phyloP scores from a whole-genome alignment of 441 rosid species.

The Erodium texanum region DNA sequence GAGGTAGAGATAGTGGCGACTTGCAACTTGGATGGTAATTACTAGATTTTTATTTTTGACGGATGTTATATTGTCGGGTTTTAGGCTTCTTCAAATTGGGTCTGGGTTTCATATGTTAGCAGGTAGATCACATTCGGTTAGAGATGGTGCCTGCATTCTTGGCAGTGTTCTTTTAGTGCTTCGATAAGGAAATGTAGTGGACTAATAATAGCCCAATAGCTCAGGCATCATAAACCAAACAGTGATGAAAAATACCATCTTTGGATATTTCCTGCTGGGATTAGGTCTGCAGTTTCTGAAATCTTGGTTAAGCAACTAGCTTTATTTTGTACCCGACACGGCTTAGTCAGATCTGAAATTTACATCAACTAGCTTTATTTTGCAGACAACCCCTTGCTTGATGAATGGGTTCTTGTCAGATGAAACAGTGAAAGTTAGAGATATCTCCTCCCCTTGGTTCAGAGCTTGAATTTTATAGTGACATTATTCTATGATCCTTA shows the following conservation, averaged over 20 bases:
- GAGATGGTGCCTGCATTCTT: background rate
- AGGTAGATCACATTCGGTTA: background rate
- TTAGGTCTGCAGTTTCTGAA: too few species aligned
- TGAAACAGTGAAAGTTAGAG: too few species aligned
- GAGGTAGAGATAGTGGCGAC: background rate
- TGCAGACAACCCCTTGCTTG: background rate
- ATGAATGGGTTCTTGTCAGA: background rate
- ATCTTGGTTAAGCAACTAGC: too few species aligned
- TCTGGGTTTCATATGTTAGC: background rate
- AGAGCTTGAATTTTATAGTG: too few species aligned
- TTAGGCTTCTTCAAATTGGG: background rate
- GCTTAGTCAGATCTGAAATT: background rate
- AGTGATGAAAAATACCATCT: too few species aligned
- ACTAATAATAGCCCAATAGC: background rate
- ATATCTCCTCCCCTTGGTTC: too few species aligned
- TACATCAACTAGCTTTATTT: background rate
- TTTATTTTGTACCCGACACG: too few species aligned
- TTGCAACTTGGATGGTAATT: background rate
- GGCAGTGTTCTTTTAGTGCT: background rate
- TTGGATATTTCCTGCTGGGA: too few species aligned
- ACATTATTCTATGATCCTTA: too few species aligned
- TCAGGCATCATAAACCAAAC: background rate
- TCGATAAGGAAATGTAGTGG: background rate
- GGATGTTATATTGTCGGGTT: background rate
- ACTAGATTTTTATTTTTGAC: too few species aligned